phyloP scores from a whole-genome alignment of 495 filamentous ascomycete genomes.

The Oleoguttula mirabilis region DNA sequence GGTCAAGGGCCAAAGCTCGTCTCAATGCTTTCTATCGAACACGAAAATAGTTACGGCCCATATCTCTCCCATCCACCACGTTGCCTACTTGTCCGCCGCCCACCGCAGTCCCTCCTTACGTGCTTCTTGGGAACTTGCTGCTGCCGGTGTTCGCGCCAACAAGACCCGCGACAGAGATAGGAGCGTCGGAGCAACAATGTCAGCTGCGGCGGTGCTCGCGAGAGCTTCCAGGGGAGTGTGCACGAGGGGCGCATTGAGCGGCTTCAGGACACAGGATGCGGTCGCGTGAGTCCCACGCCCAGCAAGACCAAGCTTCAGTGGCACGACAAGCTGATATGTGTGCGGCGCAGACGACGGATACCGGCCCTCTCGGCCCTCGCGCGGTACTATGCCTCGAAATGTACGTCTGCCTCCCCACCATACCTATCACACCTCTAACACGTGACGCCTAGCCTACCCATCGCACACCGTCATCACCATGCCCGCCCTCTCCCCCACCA shows the following conservation, averaged over 20 bases:
- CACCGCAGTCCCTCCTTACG: no score
- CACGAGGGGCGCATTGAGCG: slow-evolving; percentile 14
- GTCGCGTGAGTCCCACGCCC: slow-evolving; percentile 13
- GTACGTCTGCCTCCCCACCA: slow-evolving; percentile 28
- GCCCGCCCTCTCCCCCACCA: slow-evolving; percentile 96
- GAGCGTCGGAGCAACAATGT: slow-evolving; percentile 30
- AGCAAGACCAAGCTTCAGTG: not conserved
- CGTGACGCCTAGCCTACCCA: slow-evolving; percentile 56
- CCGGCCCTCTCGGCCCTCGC: slow-evolving; percentile 50
- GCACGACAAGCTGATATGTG: not conserved
- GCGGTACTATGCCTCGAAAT: slow-evolving; percentile 67
- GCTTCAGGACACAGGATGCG: slow-evolving; percentile 17
- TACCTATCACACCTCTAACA: slow-evolving; percentile 15
- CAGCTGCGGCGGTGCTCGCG: slow-evolving; percentile 28
- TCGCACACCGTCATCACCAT: slow-evolving; percentile 92
- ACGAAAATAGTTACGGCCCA: no score
- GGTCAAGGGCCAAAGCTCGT: no score
- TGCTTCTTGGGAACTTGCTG: no score
- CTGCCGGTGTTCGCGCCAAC: no score
- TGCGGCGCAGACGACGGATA: slow-evolving; percentile 18
- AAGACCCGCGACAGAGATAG: no score
- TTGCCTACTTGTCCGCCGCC: no score
- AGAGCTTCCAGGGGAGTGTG: slow-evolving; percentile 26
- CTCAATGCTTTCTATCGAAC: no score
- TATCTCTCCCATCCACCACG: no score